A percentile compares a stretch with the other conserved stretches of the same genome.
phyloP scores from a whole-genome alignment of 2,329 filamentous ascomycete species.

The Apiospora koreana region DNA sequence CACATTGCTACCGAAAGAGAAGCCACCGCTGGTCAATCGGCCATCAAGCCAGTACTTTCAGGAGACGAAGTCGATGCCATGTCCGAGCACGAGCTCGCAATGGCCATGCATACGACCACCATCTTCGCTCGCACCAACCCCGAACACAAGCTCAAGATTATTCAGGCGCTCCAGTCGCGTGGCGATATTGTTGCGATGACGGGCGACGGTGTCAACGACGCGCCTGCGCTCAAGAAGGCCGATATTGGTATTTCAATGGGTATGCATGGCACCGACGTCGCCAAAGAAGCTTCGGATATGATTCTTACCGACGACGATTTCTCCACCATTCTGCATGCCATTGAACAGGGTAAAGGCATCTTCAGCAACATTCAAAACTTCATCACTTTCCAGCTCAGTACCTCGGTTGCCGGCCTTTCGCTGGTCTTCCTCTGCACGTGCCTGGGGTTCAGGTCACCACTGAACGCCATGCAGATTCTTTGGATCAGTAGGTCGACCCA shows the following conservation, averaged over 20 bases:
- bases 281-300: constrained; percentile 95
- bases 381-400: constrained; percentile 96
- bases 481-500: constrained; percentile 83
- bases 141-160: constrained; percentile 98
- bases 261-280: constrained; percentile 89
- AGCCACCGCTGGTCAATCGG: constrained; percentile 55
- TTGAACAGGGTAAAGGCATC: constrained; percentile 98
- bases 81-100: constrained; percentile 80
- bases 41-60: constrained; percentile 72
- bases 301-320: constrained; percentile 89
- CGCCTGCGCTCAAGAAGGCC: constrained; percentile 92
- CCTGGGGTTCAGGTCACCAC: constrained; percentile 88
- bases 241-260: constrained; percentile 99
- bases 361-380: constrained; percentile 99
- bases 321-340: constrained; percentile 88
- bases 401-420: constrained; percentile 88
- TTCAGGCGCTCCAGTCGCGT: constrained; percentile 84
- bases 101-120: constrained; percentile 83
- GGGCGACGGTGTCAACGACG: constrained; percentile 96
- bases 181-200: constrained; percentile 99
- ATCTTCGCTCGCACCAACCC: constrained; percentile 97
- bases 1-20: constrained; percentile 62
- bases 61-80: constrained; percentile 94
- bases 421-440: constrained; percentile 91
- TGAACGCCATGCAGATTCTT: constrained; percentile 99